Percentiles rank a stretch among this genome's conserved stretches.
phyloP scores from a whole-genome alignment of 768 basidiomycete species.

The Macrocybe gigantea region DNA sequence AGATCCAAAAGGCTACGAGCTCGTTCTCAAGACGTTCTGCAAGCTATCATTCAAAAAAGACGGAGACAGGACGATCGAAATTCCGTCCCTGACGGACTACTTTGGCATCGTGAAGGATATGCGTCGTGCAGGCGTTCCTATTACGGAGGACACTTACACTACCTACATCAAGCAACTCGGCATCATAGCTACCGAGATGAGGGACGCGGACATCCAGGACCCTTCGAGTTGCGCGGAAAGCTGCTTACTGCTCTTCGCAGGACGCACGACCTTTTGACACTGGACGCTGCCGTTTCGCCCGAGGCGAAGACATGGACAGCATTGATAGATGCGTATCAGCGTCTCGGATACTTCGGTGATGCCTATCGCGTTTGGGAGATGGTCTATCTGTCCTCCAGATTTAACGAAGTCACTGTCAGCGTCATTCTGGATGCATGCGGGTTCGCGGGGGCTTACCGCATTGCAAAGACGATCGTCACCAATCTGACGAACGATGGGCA shows the following conservation, averaged over 20 bases:
- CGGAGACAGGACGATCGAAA: conserved; percentile 19
- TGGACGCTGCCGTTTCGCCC: conserved; percentile 73
- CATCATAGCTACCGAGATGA: conserved; percentile 30
- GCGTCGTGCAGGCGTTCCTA: conserved; percentile 53
- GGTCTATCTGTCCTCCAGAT: conserved; percentile 52
- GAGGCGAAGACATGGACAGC: conserved; percentile 72
- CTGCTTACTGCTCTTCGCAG: conserved; percentile 50
- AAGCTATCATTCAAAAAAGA: conserved; percentile 40
- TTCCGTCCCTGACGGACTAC: conserved; percentile 50
- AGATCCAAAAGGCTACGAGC: conserved; percentile 52
- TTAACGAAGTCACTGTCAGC: conserved; percentile 62
- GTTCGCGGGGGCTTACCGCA: conserved; percentile 41
- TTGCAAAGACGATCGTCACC: conserved; percentile 50
- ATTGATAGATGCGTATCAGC: conserved; percentile 86
- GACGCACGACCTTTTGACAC: conserved; percentile 69
- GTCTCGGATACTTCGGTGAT: conserved; percentile 63
- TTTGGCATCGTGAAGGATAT: conserved; percentile 80
- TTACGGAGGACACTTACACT: conserved; percentile 59
- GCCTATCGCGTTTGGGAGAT: conserved; percentile 79
- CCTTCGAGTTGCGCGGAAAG: conserved; percentile 17
- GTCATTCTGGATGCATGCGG: conserved; percentile 87
- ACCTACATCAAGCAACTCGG: conserved; percentile 57
- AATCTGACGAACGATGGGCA: conserved; percentile 47
- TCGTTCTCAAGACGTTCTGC: conserved; percentile 61
- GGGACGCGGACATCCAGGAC: conserved; percentile 12